Base-by-base conservation (phyloP, 2,329 filamentous ascomycete genomes). In the Blastomyces silverae region DNA sequence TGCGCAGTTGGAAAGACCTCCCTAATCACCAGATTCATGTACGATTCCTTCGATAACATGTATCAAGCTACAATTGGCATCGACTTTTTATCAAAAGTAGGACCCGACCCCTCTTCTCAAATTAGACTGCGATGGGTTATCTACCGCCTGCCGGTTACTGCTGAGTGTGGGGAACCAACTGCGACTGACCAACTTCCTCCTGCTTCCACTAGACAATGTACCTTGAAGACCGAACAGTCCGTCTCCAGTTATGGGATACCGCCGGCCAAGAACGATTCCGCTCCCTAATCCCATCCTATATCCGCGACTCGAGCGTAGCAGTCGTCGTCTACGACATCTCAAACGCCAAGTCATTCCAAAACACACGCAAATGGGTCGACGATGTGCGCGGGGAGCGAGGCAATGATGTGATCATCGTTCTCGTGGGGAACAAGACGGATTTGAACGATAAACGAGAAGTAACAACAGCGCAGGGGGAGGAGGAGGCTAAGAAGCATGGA, bases 31-130 rank as follows among this genome's bases (percentile, higher is more conserved):
- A 89, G 94, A 69, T 99, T 99, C 84, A 99, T 99, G 94, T 99
- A 99, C 84, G 94, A 99, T 80, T 97, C 94, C 59, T 99, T 99
- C 83, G 94, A 99, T 83, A 97, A 96, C 81, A 97, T 93, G 84
- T 99, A 99, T 82, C 94, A 99, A 80, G 94, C 94, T 65, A 99
- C 94, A 50, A 97, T 99, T 75, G 94, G 94, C 75, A 99, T 99
- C 81, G 94, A 99, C 80, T 99, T 99, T 77, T 86, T 99, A 71
- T 97, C 92, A 74, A 99, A 99, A 89, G 91, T 90, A 83, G 77
- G 79, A 67, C 56, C 25, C 62, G 48, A 42, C 58, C 66, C 58
- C 6, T 28, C 15, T 15, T 62, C n/a, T 15, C 37, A 25, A n/a
- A 50, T 25, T 44, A 28, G 37, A 17, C 11, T 10, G n/a, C 11